Conservation (phyloP, 2,329 filamentous ascomycete genomes). For the Aaosphaeria pasadenensis region DNA sequence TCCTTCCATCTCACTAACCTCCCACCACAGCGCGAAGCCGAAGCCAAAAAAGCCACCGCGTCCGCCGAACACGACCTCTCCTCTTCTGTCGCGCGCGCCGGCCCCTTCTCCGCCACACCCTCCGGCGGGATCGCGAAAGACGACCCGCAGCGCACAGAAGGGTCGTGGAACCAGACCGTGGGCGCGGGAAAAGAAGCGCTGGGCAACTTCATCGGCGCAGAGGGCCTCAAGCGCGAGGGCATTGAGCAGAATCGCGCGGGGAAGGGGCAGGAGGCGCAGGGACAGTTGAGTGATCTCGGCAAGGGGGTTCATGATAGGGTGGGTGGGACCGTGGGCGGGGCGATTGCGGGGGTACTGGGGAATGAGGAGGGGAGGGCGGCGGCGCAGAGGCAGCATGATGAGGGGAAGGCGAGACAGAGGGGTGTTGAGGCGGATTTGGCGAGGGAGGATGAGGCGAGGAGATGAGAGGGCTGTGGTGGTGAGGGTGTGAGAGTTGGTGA, state of each 20-base stretch:
- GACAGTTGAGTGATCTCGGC: slow-evolving; percentile 73
- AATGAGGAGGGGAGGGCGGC: slow-evolving; percentile 63
- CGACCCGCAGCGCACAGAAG: slow-evolving; percentile 66
- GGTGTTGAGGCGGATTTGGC: slow-evolving; percentile 78
- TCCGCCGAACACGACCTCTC: slow-evolving; percentile 69
- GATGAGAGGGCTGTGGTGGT: too few species aligned
- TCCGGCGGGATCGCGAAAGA: slow-evolving; percentile 70
- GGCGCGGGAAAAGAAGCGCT: slow-evolving; percentile 80
- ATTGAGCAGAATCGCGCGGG: slow-evolving; percentile 76
- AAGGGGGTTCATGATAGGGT: slow-evolving; percentile 57
- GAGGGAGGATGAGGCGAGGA: slow-evolving; percentile 53
- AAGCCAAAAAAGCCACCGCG: slow-evolving; percentile 64
- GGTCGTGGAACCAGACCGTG: slow-evolving; percentile 85
- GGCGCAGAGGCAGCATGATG: slow-evolving; percentile 69
- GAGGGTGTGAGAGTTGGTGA: too few species aligned
- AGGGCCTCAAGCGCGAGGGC: slow-evolving; percentile 71
- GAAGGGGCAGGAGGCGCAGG: slow-evolving; percentile 76
- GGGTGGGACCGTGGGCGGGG: slow-evolving; percentile 67
- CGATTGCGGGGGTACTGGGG: slow-evolving; percentile 70
- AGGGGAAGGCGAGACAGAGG: slow-evolving; percentile 79
- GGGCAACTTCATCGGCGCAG: slow-evolving; percentile 71
- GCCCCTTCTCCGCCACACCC: slow-evolving; percentile 66
- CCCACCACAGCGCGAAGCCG: slow-evolving; percentile 52
- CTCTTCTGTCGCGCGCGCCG: slow-evolving; percentile 71
- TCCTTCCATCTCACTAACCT: slow-evolving; percentile 19